Evolutionary conservation across 306 rosid genomes (phyloP).

Genomic region (Echinosophora koreensis): DNA sequence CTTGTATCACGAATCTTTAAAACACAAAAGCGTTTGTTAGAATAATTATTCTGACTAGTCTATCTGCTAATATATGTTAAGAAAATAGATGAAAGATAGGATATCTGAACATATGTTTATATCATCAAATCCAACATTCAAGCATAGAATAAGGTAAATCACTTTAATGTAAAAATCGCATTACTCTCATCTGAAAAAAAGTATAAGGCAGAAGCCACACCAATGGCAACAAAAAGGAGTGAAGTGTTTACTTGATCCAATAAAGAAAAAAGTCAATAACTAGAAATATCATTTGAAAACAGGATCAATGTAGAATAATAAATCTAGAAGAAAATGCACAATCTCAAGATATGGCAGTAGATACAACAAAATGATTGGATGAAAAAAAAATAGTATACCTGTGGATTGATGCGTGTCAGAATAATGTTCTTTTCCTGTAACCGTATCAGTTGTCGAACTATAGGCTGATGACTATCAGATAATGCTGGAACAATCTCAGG

Average conservation of each 20-base stretch:
- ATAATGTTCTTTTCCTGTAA: constrained; percentile 88
- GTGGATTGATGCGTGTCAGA: constrained; percentile 96
- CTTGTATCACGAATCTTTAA: constrained; percentile 85
- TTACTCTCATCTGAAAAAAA: constrained; percentile 14
- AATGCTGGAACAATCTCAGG: constrained; percentile 88
- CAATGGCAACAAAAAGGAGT: constrained; percentile 25
- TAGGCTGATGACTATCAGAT: constrained; percentile 80
- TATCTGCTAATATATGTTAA: not conserved
- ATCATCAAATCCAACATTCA: constrained; percentile 32
- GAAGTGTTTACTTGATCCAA: constrained; percentile 13
- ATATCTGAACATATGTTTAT: not conserved
- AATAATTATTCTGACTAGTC: not conserved
- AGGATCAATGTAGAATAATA: not conserved
- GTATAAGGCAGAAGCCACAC: not conserved
- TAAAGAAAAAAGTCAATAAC: constrained; percentile 25
- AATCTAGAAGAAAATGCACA: constrained; percentile 26
- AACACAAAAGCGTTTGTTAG: constrained; percentile 30
- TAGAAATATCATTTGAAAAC: not conserved
- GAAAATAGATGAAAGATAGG: constrained; percentile 27
- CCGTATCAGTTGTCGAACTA: constrained; percentile 86
- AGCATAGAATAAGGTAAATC: not conserved
- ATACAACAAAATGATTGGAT: constrained; percentile 23
- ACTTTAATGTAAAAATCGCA: not conserved
- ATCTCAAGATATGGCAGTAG: constrained; percentile 19
- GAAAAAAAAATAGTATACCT: constrained; percentile 58